phyloP scores from a whole-genome alignment of 768 basidiomycete genomes.

The Obba rivulosa region DNA sequence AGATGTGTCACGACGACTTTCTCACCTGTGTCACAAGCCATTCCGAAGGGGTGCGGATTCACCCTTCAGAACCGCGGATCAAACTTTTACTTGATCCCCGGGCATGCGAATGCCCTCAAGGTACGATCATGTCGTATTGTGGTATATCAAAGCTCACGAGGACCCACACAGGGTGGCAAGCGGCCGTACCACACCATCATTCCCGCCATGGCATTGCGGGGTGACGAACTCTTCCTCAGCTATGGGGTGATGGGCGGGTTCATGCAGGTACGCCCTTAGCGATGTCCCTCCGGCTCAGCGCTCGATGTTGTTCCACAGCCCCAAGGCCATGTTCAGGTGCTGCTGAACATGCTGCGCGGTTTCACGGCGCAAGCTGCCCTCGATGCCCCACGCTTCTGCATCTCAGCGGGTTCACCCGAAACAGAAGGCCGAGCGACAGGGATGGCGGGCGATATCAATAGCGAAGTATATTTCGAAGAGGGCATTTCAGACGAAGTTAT shows the following conservation, averaged over 20 bases:
- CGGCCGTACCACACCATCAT: constrained; percentile 93
- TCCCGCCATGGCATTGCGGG: constrained; percentile 77
- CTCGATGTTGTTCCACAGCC: constrained; percentile 43
- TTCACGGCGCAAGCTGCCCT: constrained; percentile 85
- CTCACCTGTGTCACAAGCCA: constrained; percentile 37
- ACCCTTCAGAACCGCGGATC: constrained; percentile 93
- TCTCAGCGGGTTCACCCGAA: constrained; percentile 77
- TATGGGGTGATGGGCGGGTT: constrained; percentile 92
- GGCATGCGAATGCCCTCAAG: constrained; percentile 81
- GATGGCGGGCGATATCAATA: constrained; percentile 62
- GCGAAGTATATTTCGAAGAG: constrained; percentile 88
- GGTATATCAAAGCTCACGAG: not conserved
- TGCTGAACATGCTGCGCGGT: constrained; percentile 85
- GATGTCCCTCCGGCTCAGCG: not conserved
- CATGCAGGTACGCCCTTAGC: constrained; percentile 56
- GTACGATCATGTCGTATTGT: constrained; percentile 30
- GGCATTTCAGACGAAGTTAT: constrained; percentile 62
- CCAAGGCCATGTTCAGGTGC: constrained; percentile 93
- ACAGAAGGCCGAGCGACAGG: constrained; percentile 39
- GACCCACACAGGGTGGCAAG: constrained; percentile 72
- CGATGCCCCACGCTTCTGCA: constrained; percentile 95
- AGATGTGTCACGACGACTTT: not conserved
- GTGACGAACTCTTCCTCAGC: constrained; percentile 78
- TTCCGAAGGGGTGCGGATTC: constrained; percentile 94
- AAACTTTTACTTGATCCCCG: constrained; percentile 73